phyloP scores from a whole-genome alignment of 305 asterid species.

The Fraxinus platypoda region DNA sequence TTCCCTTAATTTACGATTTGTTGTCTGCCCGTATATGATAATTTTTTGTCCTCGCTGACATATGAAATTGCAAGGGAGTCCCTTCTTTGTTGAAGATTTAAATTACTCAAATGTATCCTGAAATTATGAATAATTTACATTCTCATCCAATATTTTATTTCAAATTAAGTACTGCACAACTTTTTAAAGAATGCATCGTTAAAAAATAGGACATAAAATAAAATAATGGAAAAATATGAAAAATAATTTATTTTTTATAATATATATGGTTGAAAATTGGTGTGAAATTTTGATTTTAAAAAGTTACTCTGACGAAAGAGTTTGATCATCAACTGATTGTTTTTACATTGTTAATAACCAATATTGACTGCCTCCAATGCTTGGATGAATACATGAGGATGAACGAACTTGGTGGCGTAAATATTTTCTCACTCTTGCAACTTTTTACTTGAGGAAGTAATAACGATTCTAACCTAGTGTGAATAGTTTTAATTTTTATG shows the following conservation, averaged over 20 bases:
- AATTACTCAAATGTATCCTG: background rate
- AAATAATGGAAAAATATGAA: background rate
- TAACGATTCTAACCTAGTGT: background rate
- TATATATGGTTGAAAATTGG: background rate
- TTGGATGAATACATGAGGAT: background rate
- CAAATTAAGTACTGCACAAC: background rate
- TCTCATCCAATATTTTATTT: background rate
- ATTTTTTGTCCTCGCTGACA: background rate
- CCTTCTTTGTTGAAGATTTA: background rate
- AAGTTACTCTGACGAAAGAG: background rate
- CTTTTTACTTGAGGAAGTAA: background rate
- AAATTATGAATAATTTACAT: background rate
- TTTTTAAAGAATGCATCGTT: background rate
- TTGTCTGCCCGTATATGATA: conserved; percentile 16
- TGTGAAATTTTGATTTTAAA: background rate
- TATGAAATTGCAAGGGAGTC: background rate
- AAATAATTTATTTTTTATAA: background rate
- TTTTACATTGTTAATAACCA: background rate
- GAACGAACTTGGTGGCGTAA: background rate
- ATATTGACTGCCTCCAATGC: background rate
- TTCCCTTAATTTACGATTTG: conserved; percentile 40
- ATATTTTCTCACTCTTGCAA: background rate
- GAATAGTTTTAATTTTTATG: background rate
- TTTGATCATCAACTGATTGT: background rate
- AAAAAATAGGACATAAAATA: background rate